Percentiles rank a stretch among this genome's conserved stretches.
Evolutionary conservation across 306 rosid genomes (phyloP).

Genomic region (Cucumis melo): DNA sequence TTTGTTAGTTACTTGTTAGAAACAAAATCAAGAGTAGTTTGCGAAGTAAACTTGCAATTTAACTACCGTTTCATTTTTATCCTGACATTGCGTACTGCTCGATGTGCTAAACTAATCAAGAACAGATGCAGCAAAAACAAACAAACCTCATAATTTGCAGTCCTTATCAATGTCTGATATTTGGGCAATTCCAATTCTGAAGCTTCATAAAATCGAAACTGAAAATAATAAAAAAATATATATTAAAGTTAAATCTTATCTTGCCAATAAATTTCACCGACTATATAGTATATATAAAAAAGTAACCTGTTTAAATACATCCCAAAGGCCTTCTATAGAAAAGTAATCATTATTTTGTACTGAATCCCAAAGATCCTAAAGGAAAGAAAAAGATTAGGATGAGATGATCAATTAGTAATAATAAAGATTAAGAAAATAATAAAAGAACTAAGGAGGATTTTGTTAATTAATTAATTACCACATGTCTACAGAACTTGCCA

Average conservation of each 20-base stretch:
- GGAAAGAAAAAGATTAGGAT: not conserved
- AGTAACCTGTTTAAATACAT: slow-evolving; percentile 58
- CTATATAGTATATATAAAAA: not conserved
- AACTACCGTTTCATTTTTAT: no score
- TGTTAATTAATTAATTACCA: slow-evolving; percentile 22
- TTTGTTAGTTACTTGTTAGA: no score
- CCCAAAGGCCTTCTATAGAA: slow-evolving; percentile 67
- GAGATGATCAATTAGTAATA: no score
- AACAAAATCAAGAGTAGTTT: no score
- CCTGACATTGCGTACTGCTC: no score
- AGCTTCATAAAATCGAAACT: slow-evolving; percentile 75
- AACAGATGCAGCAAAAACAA: not conserved
- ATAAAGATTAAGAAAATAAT: no score
- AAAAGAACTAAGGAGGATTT: not conserved
- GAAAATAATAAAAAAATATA: no score
- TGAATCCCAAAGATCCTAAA: slow-evolving; percentile 86
- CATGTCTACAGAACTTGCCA: slow-evolving; percentile 77
- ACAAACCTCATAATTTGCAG: slow-evolving; percentile 65
- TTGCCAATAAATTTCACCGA: no score
- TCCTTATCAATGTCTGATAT: slow-evolving; percentile 53
- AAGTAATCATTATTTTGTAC: slow-evolving; percentile 63
- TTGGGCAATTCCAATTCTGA: slow-evolving; percentile 82
- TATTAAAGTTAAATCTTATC: no score
- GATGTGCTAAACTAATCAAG: no score
- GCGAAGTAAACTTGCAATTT: no score